These are phyloP conservation scores for Corchorus capsularis DNA, from an alignment of 345 rosid species.

Conservation along the genomic window DNA sequence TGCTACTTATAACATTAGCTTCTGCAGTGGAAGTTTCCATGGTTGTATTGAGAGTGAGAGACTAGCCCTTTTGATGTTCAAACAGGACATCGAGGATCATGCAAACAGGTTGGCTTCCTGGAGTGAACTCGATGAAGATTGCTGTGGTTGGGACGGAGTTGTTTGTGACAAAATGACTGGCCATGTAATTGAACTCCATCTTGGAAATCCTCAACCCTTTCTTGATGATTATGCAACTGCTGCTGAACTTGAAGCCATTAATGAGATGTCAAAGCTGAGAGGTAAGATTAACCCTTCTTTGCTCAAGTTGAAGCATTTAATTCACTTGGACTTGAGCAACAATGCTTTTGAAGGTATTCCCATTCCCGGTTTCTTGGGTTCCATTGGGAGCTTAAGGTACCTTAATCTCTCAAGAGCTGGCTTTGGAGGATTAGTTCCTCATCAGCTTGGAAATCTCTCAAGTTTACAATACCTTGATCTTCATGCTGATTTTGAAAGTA, in stretches of 20 bases:
- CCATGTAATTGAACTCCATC: conserved; percentile 22
- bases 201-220: neutral
- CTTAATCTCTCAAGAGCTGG: conserved; percentile 32
- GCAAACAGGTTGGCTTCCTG: conserved; percentile 31
- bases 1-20: neutral
- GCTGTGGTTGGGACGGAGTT: conserved; percentile 32
- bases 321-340: conserved; percentile 32
- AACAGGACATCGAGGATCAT: conserved; percentile 27
- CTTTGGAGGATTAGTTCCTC: conserved; percentile 34
- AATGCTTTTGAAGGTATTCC: conserved; percentile 31
- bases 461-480: conserved; percentile 12
- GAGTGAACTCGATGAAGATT: conserved; percentile 20
- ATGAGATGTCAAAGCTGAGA: conserved; percentile 22
- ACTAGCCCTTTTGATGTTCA: conserved; percentile 33
- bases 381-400: conserved; percentile 21
- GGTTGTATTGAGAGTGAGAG: conserved; percentile 24
- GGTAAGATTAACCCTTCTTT: conserved; percentile 35
- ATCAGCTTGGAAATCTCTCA: conserved; percentile 27
- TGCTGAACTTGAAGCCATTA: neutral
- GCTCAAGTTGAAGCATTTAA: conserved; percentile 19
- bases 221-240: neutral
- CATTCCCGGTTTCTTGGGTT: conserved; percentile 34
- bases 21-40: neutral
- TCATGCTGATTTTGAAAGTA: neutral
- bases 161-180: conserved; percentile 22